A percentile compares a stretch with the other conserved stretches of the same genome.
Conservation (phyloP, 1,284 basidiomycete genomes). For the Peniophora sp. region DNA sequence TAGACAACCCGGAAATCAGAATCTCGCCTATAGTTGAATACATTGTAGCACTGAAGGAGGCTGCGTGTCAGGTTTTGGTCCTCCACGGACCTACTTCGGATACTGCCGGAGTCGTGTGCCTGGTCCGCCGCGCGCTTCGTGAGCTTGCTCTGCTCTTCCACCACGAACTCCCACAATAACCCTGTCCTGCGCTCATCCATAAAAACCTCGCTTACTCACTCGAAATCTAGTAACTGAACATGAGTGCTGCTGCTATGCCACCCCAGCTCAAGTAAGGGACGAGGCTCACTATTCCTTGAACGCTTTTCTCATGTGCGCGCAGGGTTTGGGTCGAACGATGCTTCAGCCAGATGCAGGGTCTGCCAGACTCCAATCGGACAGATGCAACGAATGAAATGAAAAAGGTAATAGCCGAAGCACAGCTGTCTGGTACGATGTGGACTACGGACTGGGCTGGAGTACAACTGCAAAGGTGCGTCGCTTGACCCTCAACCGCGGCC, state of each 20-base stretch:
- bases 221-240: neutral
- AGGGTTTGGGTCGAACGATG: conserved; percentile 85
- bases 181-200: conserved; percentile 4
- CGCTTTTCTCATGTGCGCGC: conserved; percentile 1
- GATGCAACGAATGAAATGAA: conserved; percentile 78
- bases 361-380: conserved; percentile 53
- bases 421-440: conserved; percentile 73
- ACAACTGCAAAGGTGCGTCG: conserved; percentile 67
- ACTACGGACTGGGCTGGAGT: conserved; percentile 82
- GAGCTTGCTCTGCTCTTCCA: no score
- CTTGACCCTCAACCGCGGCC: conserved; percentile 10
- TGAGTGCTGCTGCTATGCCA: conserved; percentile 16
- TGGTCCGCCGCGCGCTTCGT: no score
- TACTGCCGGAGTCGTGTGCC: no score
- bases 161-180: neutral
- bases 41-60: no score
- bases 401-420: conserved; percentile 82
- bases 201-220: neutral
- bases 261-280: conserved; percentile 28
- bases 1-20: no score
- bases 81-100: no score
- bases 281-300: no score
- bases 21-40: no score
- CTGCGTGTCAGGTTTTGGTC: no score
- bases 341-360: conserved; percentile 60